Conservation (phyloP, 768 basidiomycete species). For the Guyanaporus albipodus region DNA sequence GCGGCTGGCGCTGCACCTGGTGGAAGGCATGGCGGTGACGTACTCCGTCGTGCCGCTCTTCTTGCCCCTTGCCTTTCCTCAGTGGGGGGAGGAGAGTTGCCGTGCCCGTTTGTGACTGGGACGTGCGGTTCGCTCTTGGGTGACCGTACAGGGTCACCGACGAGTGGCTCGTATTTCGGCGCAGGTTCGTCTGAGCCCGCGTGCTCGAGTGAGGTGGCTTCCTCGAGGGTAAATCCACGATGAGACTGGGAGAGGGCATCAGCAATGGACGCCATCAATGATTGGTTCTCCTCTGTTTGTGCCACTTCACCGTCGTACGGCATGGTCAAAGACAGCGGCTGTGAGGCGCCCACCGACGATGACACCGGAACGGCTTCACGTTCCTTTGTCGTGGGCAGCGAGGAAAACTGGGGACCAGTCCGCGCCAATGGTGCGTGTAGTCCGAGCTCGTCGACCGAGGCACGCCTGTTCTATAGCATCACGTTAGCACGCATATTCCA, state of each 20-base stretch:
- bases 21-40: constrained; percentile 39
- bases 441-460: constrained; percentile 29
- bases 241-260: constrained; percentile 33
- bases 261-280: constrained; percentile 38
- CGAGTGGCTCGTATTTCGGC: constrained; percentile 36
- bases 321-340: constrained; percentile 6
- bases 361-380: constrained; percentile 26
- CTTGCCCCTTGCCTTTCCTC: constrained; percentile 18
- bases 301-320: constrained; percentile 5
- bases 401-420: constrained; percentile 47
- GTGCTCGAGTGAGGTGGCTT: constrained; percentile 18
- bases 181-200: constrained; percentile 30
- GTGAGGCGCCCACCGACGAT: constrained; percentile 8
- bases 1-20: constrained; percentile 39
- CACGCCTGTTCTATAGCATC: constrained; percentile 14
- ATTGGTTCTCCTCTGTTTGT: constrained; percentile 25
- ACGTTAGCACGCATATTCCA: constrained; percentile 11
- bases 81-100: constrained; percentile 1
- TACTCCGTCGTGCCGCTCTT: constrained; percentile 29
- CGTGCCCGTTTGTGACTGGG: constrained; percentile 16
- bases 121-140: constrained; percentile 19
- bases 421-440: constrained; percentile 5
- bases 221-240: constrained; percentile 24
- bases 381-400: constrained; percentile 51
- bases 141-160: background rate